Evolutionary conservation across 441 rosid genomes (phyloP).

Genomic region (Mallotus repandus): DNA sequence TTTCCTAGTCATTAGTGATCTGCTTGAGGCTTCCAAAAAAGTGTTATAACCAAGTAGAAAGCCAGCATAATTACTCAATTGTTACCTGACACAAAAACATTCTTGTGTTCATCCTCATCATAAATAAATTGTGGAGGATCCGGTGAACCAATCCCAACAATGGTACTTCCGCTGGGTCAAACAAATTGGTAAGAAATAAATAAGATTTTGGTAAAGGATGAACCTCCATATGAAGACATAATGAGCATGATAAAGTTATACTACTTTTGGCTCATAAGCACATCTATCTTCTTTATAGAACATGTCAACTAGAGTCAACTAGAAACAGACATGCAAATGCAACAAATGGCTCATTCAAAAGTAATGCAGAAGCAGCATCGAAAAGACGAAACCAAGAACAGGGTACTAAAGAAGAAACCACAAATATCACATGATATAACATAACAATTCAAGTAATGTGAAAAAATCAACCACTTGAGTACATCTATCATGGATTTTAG

Average conservation of each 20-base stretch:
- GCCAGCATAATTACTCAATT: background rate
- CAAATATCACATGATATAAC: background rate
- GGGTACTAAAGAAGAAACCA: background rate
- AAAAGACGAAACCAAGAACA: background rate
- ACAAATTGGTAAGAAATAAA: slow-evolving; percentile 19
- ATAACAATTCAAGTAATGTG: background rate
- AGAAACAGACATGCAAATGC: background rate
- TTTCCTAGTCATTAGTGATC: slow-evolving; percentile 1
- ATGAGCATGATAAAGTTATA: background rate
- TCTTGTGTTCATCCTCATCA: slow-evolving; percentile 72
- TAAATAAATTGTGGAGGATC: slow-evolving; percentile 91
- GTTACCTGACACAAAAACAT: slow-evolving; percentile 85
- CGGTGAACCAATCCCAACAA: slow-evolving; percentile 90
- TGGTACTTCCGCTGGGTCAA: slow-evolving; percentile 83
- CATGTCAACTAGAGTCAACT: background rate
- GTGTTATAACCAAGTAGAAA: background rate
- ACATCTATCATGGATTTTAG: background rate
- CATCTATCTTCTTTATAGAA: too few relatives aligned
- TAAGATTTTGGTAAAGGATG: slow-evolving; percentile 4
- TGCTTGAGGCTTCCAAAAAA: background rate
- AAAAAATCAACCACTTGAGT: background rate
- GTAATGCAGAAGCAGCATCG: background rate
- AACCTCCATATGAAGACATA: background rate
- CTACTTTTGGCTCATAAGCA: background rate
- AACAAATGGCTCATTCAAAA: too few relatives aligned